Evolutionary conservation across 805 yeast genomes (phyloP), one percentile per base, ranked within the genome.

Genomic region (Teunomyces barrocoloradensis): DNA sequence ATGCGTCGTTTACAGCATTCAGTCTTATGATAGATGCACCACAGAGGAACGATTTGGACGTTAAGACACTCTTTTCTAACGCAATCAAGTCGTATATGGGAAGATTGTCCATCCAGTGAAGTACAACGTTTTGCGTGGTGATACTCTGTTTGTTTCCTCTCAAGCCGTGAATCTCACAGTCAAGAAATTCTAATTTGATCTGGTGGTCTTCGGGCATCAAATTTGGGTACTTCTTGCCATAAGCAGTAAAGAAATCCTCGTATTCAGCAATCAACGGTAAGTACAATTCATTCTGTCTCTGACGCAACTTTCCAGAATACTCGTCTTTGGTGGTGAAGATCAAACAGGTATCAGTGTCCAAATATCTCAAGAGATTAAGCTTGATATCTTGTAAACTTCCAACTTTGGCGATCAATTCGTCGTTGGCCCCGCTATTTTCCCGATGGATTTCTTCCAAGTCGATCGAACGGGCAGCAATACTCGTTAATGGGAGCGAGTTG

Each of bases 321-420:
- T 92, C 98, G 36, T 72, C 75, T 9, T 57, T 54, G 10, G 97
- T 96, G 1, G 97, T 84, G 59, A 91, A 86, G 6, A 92, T 89
- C 45, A 94, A 74, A 52, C 96, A 72, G 1, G 98, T 90, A 65
- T 94, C 99, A 0, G 99, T 94, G 64, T 94, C 99, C 49, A 95
- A 73, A 61, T 91, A 94, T 46, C 91, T 81, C 59, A 92, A 69
- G 51, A 94, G 68, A 52, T 78, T 79, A 37, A 75, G 65, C 51
- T 80, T 77, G 17, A 89, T 79, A 37, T 78, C 79, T 4, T 75
- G 78, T 37, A 81, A 68, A 50, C 74, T 79, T 7, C 91, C 90
- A 33, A 84, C 75, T 61, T 86, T 85, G 37, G 84, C 79, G 12
- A 74, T 63, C 43, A 77, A 62, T 43, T 80, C 84, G 17, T 69